These are phyloP conservation scores for Quercus lobata DNA, from an alignment of 331 rosid genomes.

Conservation along the genomic window DNA sequence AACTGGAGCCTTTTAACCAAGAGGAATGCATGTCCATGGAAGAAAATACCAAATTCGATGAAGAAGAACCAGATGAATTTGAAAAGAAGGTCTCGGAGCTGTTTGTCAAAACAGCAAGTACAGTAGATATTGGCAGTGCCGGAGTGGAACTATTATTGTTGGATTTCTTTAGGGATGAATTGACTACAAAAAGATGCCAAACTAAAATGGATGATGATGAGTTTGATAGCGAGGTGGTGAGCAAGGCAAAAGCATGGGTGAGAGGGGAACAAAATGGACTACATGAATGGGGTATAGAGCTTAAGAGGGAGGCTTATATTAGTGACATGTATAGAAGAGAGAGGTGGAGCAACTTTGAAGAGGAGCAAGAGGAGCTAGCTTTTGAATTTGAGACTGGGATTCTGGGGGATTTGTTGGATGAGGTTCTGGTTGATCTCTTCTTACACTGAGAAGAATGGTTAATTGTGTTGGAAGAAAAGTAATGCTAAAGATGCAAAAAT, in stretches of 20 bases:
- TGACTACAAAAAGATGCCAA: conserved; percentile 21
- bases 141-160: conserved; percentile 33
- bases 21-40: conserved; percentile 24
- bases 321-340: conserved; percentile 44
- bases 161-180: conserved; percentile 52
- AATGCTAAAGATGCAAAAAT: no score
- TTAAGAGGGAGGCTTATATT: conserved; percentile 39
- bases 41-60: conserved; percentile 23
- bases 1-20: conserved; percentile 24
- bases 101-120: conserved; percentile 32
- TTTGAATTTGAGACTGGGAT: conserved; percentile 41
- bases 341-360: conserved; percentile 40
- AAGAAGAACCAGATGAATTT: conserved; percentile 18
- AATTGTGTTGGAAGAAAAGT: no score
- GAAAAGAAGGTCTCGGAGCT: conserved; percentile 36
- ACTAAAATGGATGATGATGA: conserved; percentile 3
- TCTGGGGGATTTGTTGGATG: conserved; percentile 36
- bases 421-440: conserved; percentile 29
- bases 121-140: conserved; percentile 1
- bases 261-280: conserved; percentile 14
- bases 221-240: conserved; percentile 29
- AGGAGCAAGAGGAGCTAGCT: conserved; percentile 47
- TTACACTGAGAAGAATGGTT: neutral
- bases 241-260: conserved; percentile 48
- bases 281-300: conserved; percentile 27